Base-by-base conservation (phyloP, 2,329 filamentous ascomycete species). In the Lachnellula arida region DNA sequence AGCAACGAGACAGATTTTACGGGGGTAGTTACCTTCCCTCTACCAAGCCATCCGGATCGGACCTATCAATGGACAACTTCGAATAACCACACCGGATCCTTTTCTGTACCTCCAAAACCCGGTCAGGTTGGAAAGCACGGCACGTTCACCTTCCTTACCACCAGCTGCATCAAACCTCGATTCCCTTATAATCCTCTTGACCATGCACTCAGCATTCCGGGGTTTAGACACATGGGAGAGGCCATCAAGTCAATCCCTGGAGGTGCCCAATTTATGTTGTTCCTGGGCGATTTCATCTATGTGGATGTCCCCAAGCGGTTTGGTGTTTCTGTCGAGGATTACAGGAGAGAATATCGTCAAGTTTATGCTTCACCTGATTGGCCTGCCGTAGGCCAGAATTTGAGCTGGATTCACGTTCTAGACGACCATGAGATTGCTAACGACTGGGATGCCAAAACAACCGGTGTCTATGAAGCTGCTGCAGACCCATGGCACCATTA, bases 391-490 rank as follows among this genome's bases (percentile, higher is more conserved):
- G 84, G 84, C 0, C 79, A 87, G 63, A 86, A 91, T 54, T 76
- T 97, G n/a, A 95, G 92, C 65, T 99, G 94, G 94, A 90, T 97
- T 46, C 94, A 99, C 68, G 92, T 96, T 2, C 81, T 97, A 14
- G 94, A 99, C 68, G 94, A 99, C 70, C 94, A 99, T 67, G 94
- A 99, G 70, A 97, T 99, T 59, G 82, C 82, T 5, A 97, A 99
- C 65, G 94, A 97, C 73, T 97, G 92, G 91, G 85, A 87, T 57
- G 78, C 81, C 17, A 94, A 93, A 69, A 87, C 82, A 14, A 91
- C 89, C 0, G 89, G 89, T 5, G 81, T 96, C 0, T 97, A 91
- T 37, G 42, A 57, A 22, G 60, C 64, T 54, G 64, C 65, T 17
- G 63, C 61, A 32, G 66, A 70, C 52, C 90, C 93, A 0, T 99